Conservation (phyloP, 768 basidiomycete species). For the Serendipita vermifera region DNA sequence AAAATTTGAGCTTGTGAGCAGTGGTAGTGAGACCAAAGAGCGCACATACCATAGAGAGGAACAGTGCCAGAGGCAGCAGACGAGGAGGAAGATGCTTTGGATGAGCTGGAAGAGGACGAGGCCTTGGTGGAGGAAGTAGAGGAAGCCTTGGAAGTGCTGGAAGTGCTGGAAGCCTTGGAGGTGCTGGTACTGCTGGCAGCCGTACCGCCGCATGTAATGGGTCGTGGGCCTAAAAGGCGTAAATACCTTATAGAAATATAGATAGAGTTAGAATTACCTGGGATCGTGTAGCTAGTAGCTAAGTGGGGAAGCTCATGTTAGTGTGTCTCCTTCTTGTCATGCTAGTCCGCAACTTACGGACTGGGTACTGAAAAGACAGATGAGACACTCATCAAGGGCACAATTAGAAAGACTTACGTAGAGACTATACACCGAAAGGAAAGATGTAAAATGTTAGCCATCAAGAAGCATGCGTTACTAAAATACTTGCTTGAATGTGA, state of each 20-base stretch:
- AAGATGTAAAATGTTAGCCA: neutral
- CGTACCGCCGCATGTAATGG: constrained; percentile 21
- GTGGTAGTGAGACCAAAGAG: neutral
- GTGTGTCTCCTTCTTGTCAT: too few relatives aligned
- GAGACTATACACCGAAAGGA: neutral
- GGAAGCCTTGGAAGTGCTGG: too few relatives aligned
- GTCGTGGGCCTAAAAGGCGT: too few relatives aligned
- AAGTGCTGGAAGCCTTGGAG: too few relatives aligned
- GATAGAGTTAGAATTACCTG: too few relatives aligned
- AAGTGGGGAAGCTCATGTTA: too few relatives aligned
- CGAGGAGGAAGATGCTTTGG: too few relatives aligned
- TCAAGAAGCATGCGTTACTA: neutral
- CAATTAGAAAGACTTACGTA: constrained; percentile 7
- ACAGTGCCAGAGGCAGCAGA: neutral
- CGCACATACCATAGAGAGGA: neutral
- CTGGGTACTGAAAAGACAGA: neutral
- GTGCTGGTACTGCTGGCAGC: too few relatives aligned
- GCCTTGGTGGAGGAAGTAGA: neutral
- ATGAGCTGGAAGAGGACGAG: too few relatives aligned
- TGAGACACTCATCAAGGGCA: neutral
- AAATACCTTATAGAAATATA: too few relatives aligned
- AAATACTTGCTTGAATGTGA: constrained; percentile 23
- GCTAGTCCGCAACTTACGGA: too few relatives aligned
- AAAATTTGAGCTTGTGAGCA: neutral
- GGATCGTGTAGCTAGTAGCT: neutral